Conservation (phyloP, 768 basidiomycete genomes). For the Naganishia randhawae region DNA sequence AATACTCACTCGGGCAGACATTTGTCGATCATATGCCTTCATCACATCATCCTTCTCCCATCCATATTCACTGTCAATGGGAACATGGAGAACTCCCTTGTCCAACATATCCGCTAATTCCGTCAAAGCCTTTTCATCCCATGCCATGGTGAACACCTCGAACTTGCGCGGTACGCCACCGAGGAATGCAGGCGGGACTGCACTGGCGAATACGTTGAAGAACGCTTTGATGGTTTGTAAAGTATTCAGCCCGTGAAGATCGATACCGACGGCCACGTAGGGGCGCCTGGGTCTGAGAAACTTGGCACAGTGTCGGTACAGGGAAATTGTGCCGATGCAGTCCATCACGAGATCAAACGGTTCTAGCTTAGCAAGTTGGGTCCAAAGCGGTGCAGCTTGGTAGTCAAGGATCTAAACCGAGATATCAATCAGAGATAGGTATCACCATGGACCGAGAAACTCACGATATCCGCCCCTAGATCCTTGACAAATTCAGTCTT, state of each 20-base stretch:
- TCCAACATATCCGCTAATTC: slow-evolving; percentile 5
- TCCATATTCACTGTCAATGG: slow-evolving; percentile 18
- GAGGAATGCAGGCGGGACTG: not conserved
- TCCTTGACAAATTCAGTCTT: slow-evolving; percentile 60
- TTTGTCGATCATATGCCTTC: slow-evolving; percentile 23
- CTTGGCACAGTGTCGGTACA: slow-evolving; percentile 1
- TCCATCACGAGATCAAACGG: slow-evolving; percentile 19
- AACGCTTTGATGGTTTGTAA: slow-evolving; percentile 2
- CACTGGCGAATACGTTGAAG: not conserved
- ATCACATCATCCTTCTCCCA: slow-evolving; percentile 22
- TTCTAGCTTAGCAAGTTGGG: slow-evolving; percentile 7
- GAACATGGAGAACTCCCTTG: slow-evolving; percentile 6
- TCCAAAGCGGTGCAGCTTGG: not conserved
- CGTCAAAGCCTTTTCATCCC: slow-evolving; percentile 1
- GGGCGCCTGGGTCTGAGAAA: slow-evolving; percentile 4
- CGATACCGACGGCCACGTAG: slow-evolving; percentile 4
- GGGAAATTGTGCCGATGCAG: slow-evolving; percentile 22
- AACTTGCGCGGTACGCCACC: slow-evolving; percentile 20
- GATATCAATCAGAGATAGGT: not conserved
- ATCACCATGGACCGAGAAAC: not conserved
- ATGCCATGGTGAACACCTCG: slow-evolving; percentile 14
- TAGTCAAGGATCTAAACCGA: slow-evolving; percentile 38
- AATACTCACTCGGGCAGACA: slow-evolving; percentile 27
- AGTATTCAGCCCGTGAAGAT: slow-evolving; percentile 18
- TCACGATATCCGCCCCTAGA: slow-evolving; percentile 59